Conservation (phyloP, 805 yeast species). For the Isabelozyma rhagii region DNA sequence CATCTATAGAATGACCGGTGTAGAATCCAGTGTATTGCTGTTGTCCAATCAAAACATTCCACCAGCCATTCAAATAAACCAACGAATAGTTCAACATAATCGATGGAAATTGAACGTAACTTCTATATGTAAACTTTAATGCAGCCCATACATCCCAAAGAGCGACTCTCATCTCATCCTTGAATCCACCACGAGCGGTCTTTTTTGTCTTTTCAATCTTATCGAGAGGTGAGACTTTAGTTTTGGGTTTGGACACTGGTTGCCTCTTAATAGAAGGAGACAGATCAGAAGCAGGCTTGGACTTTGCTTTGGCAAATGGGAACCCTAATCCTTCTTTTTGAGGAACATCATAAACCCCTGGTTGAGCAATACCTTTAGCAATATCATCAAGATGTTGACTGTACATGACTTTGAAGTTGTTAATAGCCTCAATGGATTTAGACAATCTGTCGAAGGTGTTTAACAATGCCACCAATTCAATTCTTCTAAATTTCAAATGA, state of each 20-base stretch:
- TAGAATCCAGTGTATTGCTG: constrained; percentile 8
- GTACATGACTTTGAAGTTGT: constrained; percentile 63
- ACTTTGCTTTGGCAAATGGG: constrained; percentile 25
- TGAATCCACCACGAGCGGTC: constrained; percentile 7
- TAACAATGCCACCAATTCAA: constrained; percentile 85
- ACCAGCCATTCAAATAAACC: constrained; percentile 50
- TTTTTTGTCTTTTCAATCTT: not conserved
- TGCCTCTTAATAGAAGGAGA: not conserved
- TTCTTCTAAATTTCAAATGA: constrained; percentile 61
- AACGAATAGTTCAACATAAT: constrained; percentile 51
- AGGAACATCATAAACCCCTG: constrained; percentile 38
- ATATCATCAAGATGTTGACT: constrained; percentile 39
- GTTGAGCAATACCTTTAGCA: constrained; percentile 33
- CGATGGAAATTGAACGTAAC: constrained; percentile 71
- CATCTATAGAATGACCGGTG: not conserved
- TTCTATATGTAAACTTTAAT: constrained; percentile 55
- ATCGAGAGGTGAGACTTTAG: not conserved
- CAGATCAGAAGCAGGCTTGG: constrained; percentile 13
- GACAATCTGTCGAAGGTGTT: constrained; percentile 93
- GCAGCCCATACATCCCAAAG: constrained; percentile 55
- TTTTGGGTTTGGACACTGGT: not conserved
- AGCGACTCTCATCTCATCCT: constrained; percentile 50
- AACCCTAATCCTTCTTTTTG: constrained; percentile 33
- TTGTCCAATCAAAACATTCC: constrained; percentile 78
- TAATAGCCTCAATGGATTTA: constrained; percentile 74